A percentile compares a stretch with the other conserved stretches of the same genome.
Evolutionary conservation across 1,284 basidiomycete species (phyloP).

Genomic region (Omphalotus olearius): DNA sequence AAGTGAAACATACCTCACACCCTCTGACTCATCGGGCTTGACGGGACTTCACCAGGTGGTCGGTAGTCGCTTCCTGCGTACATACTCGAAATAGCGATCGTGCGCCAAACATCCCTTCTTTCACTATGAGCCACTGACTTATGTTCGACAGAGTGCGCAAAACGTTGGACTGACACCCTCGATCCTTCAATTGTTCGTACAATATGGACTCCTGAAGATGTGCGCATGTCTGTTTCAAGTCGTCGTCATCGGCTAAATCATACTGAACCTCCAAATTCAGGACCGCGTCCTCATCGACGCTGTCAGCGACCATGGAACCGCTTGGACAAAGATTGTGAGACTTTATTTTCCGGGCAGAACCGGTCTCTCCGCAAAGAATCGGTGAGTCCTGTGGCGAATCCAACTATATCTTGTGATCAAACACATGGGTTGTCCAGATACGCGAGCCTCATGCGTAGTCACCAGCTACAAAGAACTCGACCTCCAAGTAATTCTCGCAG

Average conservation of each 20-base stretch:
- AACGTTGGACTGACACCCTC: conserved; percentile 54
- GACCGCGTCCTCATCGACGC: conserved; percentile 21
- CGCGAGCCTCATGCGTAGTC: too few species aligned
- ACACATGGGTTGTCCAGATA: too few species aligned
- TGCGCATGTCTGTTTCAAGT: conserved; percentile 20
- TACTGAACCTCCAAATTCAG: not conserved
- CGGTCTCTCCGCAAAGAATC: conserved; percentile 26
- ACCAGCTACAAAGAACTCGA: too few species aligned
- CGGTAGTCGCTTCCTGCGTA: conserved; percentile 50
- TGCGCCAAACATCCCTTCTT: conserved; percentile 25
- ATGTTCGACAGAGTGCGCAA: conserved; percentile 43
- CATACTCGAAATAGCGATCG: conserved; percentile 52
- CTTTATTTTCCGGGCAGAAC: conserved; percentile 25
- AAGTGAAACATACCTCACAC: conserved; percentile 6
- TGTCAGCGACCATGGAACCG: conserved; percentile 23
- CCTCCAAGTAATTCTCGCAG: too few species aligned
- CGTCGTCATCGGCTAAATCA: too few species aligned
- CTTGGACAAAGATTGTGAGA: conserved; percentile 25
- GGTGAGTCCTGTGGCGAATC: conserved; percentile 13
- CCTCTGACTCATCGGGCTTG: conserved; percentile 2
- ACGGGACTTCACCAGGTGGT: conserved; percentile 35
- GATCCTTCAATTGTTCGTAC: conserved; percentile 54
- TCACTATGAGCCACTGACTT: not conserved
- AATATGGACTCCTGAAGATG: conserved; percentile 48
- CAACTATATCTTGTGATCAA: too few species aligned